Evolutionary conservation across 352 stramenopile genomes (phyloP), one percentile per base, ranked within the genome.

Genomic region (Phytopythium chamaehyphon): DNA sequence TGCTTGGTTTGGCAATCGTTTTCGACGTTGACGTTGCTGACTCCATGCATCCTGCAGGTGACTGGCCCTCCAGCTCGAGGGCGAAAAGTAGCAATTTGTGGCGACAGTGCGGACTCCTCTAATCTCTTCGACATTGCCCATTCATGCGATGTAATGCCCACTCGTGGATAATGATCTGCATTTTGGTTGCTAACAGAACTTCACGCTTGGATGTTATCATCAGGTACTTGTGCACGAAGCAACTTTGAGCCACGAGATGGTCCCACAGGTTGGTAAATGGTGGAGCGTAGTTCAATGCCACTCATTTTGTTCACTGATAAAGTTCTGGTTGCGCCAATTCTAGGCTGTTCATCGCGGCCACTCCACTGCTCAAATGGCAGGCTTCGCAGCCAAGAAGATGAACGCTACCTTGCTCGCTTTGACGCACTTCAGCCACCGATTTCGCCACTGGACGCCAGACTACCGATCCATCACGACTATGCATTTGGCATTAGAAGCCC

Each of bases 181-280:
- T 33, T 10, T 9, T 33, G 5, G 9, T 33, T 33, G 28, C 28
- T 33, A 33, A 33, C 28, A 10, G 5, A 5, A 33, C 28, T 33
- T 33, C 9, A 5, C 28, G 9, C 28, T 33, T 33, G 28, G n/a
- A 22, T 22, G 31, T 48, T 10, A 40, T 38, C 15, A 31, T n/a
- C 54, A 91, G 76, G 76, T 95, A n/a, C 73, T 95, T 33, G 81
- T 95, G 15, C 85, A 95, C 45, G 85, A 95, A 73, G 83, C 85
- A 38, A 95, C 85, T 4, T 51, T 94, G 14, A 78, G 68, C 26
- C 81, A 93, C 52, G 64, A 67, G 21, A 90, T 91, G 77, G 56
- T 83, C 12, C 62, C 67, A n/a, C 62, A 87, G 61, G 71, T 83
- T n/a, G n/a, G n/a, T n/a, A n/a, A n/a, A 54, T 14, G 46, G 21